Percentiles rank a stretch among this genome's conserved stretches.
These are phyloP conservation scores for Gleditsia sinensis DNA, from an alignment of 306 rosid species.

Conservation along the genomic window DNA sequence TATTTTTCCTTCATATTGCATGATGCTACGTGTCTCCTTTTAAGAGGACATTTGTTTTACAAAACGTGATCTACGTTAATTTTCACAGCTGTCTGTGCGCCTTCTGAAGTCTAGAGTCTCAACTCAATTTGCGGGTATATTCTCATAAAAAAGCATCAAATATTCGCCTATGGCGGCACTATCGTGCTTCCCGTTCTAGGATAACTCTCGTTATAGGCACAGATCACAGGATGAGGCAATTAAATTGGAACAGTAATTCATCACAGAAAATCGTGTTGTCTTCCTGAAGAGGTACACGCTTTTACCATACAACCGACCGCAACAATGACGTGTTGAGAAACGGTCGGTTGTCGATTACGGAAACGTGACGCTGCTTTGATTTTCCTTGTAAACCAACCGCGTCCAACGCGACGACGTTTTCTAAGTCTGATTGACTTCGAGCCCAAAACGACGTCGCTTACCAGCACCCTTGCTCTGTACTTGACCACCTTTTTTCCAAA, in stretches of 20 bases:
- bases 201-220: background rate
- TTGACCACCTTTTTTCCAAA: conserved; percentile 21
- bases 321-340: background rate
- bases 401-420: conserved; percentile 20
- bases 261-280: background rate
- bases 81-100: conserved; percentile 12
- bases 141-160: background rate
- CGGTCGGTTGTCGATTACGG: background rate
- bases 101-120: no score
- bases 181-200: background rate
- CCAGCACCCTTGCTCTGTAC: background rate
- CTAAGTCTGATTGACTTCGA: background rate
- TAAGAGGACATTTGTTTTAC: background rate
- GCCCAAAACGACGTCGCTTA: conserved; percentile 40
- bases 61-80: background rate
- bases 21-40: background rate
- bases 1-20: background rate
- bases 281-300: background rate
- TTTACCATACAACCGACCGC: conserved; percentile 17
- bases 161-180: background rate
- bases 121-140: conserved; percentile 5
- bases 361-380: background rate
- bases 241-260: background rate
- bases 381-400: background rate
- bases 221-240: background rate